phyloP scores from a whole-genome alignment of 2,329 filamentous ascomycete genomes.

The Rhynchosporium secalis region DNA sequence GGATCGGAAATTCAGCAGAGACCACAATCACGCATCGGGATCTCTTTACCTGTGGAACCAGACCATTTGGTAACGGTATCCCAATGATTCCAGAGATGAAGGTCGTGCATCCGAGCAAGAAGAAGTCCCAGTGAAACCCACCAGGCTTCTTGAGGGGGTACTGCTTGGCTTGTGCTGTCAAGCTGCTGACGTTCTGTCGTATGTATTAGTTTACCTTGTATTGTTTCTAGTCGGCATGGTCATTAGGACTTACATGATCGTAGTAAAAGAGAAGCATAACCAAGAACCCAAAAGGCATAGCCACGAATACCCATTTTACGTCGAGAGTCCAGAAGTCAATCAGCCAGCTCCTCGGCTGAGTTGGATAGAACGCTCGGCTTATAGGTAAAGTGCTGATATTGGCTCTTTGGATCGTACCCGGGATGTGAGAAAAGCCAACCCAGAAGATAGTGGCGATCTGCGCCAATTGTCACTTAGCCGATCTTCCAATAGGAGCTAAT shows the following conservation, averaged over 20 bases:
- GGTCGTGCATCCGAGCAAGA: conserved; percentile 56
- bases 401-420: conserved; percentile 12
- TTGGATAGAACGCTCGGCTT: conserved; percentile 17
- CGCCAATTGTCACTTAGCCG: not conserved
- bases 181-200: conserved; percentile 50
- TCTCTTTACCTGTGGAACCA: conserved; percentile 48
- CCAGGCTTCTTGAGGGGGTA: conserved; percentile 58
- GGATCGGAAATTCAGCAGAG: not conserved
- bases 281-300: conserved; percentile 53
- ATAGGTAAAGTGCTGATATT: conserved; percentile 18
- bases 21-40: not conserved
- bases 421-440: conserved; percentile 18
- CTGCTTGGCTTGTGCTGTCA: conserved; percentile 56
- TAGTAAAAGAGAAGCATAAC: conserved; percentile 57
- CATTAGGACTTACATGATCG: conserved; percentile 46
- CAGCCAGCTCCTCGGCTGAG: conserved; percentile 46
- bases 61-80: conserved; percentile 57
- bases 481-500: not conserved
- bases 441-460: conserved; percentile 17
- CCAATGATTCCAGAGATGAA: conserved; percentile 53
- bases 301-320: conserved; percentile 53
- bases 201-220: not conserved
- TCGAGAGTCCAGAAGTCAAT: conserved; percentile 55
- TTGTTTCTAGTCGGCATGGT: not conserved
- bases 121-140: conserved; percentile 55